Evolutionary conservation across 495 filamentous ascomycete genomes (phyloP).

Genomic region (Podospora anserina): DNA sequence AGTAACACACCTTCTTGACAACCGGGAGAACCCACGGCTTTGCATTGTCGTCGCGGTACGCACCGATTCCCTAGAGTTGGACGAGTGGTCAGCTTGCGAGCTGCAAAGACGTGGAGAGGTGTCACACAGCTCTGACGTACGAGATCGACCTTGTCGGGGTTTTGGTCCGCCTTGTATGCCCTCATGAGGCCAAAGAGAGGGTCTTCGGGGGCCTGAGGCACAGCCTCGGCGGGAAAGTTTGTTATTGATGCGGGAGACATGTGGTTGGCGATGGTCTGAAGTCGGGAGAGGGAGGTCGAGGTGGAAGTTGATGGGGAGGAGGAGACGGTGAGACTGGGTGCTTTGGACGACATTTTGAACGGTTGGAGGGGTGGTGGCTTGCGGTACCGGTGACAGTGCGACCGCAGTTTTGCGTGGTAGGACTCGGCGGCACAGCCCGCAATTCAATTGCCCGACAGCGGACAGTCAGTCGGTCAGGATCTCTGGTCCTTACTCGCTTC

Average conservation of each 20-base stretch:
- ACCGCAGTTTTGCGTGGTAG: constrained; percentile 15
- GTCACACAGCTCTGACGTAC: constrained; percentile 29
- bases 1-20: constrained; percentile 75
- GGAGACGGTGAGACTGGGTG: constrained; percentile 22
- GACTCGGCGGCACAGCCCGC: constrained; percentile 18
- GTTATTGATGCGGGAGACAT: constrained; percentile 49
- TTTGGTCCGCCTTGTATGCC: constrained; percentile 79
- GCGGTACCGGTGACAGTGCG: constrained; percentile 19
- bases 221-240: constrained; percentile 71
- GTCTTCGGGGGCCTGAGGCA: constrained; percentile 91
- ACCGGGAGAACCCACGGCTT: constrained; percentile 99
- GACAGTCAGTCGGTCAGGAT: constrained; percentile 4
- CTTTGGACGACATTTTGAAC: constrained; percentile 30
- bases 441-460: constrained; percentile 22
- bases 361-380: constrained; percentile 4
- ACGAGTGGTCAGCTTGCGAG: constrained; percentile 3
- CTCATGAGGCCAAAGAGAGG: constrained; percentile 91
- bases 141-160: constrained; percentile 87
- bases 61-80: constrained; percentile 69
- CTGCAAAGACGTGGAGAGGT: not conserved
- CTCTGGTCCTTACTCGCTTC: not conserved
- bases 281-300: constrained; percentile 35
- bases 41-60: constrained; percentile 90
- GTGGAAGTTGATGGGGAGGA: constrained; percentile 24
- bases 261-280: constrained; percentile 46